phyloP scores from a whole-genome alignment of 176 grass and related monocot genomes.

The Cocos nucifera region DNA sequence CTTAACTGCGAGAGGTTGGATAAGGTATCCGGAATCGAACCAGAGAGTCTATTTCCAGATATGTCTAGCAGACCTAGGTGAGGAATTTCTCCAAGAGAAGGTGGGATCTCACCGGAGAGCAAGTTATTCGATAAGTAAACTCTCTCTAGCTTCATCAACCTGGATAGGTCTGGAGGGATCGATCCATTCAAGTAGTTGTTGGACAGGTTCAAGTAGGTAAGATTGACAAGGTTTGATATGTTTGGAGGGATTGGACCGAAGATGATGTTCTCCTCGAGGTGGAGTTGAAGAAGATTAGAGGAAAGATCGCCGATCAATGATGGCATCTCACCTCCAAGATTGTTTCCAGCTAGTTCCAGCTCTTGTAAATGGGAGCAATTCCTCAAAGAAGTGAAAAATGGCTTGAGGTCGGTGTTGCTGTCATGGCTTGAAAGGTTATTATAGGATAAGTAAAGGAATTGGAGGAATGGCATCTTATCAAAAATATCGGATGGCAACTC shows the following conservation, averaged over 20 bases:
- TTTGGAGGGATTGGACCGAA: slow-evolving; percentile 63
- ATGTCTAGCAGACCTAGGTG: slow-evolving; percentile 63
- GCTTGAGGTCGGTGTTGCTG: slow-evolving; percentile 48
- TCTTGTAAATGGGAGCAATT: slow-evolving; percentile 62
- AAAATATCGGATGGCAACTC: slow-evolving; percentile 55
- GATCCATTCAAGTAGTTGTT: slow-evolving; percentile 64
- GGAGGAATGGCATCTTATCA: slow-evolving; percentile 38
- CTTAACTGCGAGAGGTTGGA: slow-evolving; percentile 36
- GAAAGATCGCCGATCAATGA: slow-evolving; percentile 44
- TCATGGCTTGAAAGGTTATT: slow-evolving; percentile 45
- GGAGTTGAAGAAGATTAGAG: slow-evolving; percentile 40
- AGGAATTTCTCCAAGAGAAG: slow-evolving; percentile 36
- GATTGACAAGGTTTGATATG: slow-evolving; percentile 51
- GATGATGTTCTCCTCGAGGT: slow-evolving; percentile 73
- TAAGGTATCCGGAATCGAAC: slow-evolving; percentile 29
- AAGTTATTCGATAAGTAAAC: slow-evolving; percentile 67
- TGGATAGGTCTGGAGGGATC: slow-evolving; percentile 38
- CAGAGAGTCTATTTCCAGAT: slow-evolving; percentile 41
- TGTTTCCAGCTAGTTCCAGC: slow-evolving; percentile 63
- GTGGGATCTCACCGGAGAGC: slow-evolving; percentile 65
- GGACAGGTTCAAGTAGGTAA: slow-evolving; percentile 54
- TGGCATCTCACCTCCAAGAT: slow-evolving; percentile 45
- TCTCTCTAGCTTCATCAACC: slow-evolving; percentile 60
- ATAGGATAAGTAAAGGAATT: slow-evolving; percentile 60
- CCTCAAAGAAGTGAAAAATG: slow-evolving; percentile 71